phyloP scores from a whole-genome alignment of 306 rosid species.

The Gynostemma pentaphyllum region DNA sequence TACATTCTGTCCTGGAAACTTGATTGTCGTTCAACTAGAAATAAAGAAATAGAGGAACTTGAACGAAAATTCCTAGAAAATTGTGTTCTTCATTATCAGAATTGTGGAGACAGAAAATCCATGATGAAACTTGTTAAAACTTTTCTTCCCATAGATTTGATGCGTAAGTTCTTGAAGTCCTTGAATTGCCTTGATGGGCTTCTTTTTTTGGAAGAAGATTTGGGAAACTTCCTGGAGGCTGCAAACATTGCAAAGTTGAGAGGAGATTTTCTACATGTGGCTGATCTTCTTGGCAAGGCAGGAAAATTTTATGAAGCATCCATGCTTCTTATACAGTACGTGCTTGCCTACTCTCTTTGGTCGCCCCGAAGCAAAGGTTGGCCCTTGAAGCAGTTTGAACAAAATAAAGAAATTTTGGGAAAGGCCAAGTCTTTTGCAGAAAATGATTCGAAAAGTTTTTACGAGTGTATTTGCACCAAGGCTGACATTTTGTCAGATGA shows the following conservation, averaged over 20 bases:
- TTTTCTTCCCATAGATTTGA: conserved; percentile 35
- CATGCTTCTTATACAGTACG: conserved; percentile 26
- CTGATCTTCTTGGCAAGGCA: conserved; percentile 46
- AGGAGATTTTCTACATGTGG: conserved; percentile 33
- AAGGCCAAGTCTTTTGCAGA: conserved; percentile 40
- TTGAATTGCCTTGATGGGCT: conserved; percentile 42
- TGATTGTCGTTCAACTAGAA: conserved; percentile 11
- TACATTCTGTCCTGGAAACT: conserved; percentile 52
- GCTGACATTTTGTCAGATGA: conserved; percentile 32
- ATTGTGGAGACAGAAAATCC: conserved; percentile 28
- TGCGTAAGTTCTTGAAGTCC: conserved; percentile 42
- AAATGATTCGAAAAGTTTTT: conserved; percentile 19
- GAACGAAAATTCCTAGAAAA: conserved; percentile 47
- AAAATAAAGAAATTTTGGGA: conserved; percentile 32
- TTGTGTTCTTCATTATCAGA: conserved; percentile 45
- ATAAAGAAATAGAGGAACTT: conserved; percentile 19
- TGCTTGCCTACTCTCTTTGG: conserved; percentile 56
- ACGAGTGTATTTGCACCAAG: conserved; percentile 30
- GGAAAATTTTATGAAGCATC: conserved; percentile 38
- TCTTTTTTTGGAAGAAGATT: conserved; percentile 50
- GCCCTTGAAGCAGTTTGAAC: conserved; percentile 44
- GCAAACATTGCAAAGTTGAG: conserved; percentile 36
- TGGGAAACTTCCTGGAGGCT: conserved; percentile 54
- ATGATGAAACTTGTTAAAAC: conserved; percentile 71
- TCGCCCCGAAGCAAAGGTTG: conserved; percentile 48